Base-by-base conservation (phyloP, 177 flowering plant species). In the Telopea speciosissima region DNA sequence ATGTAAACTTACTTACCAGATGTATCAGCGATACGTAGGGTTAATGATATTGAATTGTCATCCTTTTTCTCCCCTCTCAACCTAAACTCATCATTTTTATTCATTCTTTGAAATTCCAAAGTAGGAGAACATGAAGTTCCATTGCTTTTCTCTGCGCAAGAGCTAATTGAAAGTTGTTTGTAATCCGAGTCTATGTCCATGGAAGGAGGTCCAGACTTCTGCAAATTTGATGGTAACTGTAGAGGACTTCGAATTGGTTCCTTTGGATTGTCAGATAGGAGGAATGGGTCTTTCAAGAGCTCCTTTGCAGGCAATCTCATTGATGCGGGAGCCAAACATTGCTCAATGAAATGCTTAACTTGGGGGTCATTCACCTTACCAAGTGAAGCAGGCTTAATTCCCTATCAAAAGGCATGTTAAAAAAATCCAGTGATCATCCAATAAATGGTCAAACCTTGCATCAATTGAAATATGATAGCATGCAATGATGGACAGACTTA, bases 371-470 rank as follows among this genome's bases (percentile, higher is more conserved):
- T 77, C 66, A 91, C 86, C 80, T 83, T 91, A 42, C 59, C 64
- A 36, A 93, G 86, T n/a, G 89, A 80, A 62, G 84, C 87, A 9
- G 98, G 98, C 75, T 87, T 93, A 62, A 91, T 77, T 60, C 97
- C 97, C 97, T 92, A 78, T 65, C 77, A 75, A 40, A 67, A 0
- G 24, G 69, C 3, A 70, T 10, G 8, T 42, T 7, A 28, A 31
- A 4, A 8, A 24, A 45, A 67, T 11, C 14, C 5, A 10, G 21
- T 58, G 42, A 64, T 19, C 61, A 33, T 59, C 14, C 22, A 68
- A 23, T 59, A 69, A 21, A n/a, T 40, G 24, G 63, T 12, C 3
- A 61, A 54, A 17, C 63, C 17, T 24, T 58, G 22, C 17, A 26
- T 44, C 25, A 25, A 62, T 60, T 60, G 11, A 24, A 24, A 33